A percentile compares a stretch with the other conserved stretches of the same genome.
These are phyloP conservation scores for Sugiyamaella qingdaonensis DNA, from an alignment of 805 yeast species.

Conservation along the genomic window DNA sequence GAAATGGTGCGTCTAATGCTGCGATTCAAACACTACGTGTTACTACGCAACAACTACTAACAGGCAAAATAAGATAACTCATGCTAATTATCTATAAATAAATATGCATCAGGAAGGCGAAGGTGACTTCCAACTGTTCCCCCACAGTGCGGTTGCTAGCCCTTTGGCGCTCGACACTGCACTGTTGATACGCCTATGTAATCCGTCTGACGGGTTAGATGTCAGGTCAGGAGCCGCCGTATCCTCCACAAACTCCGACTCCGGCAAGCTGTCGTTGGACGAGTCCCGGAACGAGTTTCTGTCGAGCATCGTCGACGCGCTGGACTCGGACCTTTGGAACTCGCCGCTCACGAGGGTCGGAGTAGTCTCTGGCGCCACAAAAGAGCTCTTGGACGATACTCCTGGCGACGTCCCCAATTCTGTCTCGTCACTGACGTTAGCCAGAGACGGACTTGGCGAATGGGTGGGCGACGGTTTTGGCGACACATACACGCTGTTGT, in stretches of 20 bases:
- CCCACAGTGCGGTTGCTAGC: conserved; percentile 6
- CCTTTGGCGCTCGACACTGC: conserved; percentile 9
- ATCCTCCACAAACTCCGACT: conserved; percentile 7
- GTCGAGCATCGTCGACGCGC: conserved; percentile 1
- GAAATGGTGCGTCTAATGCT: no score
- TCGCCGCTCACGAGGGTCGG: conserved; percentile 9
- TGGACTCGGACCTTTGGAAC: conserved; percentile 1
- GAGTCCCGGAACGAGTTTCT: not conserved
- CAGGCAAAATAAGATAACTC: no score
- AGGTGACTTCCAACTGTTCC: not conserved
- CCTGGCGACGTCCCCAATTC: not conserved
- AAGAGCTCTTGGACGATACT: not conserved
- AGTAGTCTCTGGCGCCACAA: conserved; percentile 7
- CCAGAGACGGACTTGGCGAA: conserved; percentile 14
- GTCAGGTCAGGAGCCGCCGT: not conserved
- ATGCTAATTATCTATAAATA: not conserved
- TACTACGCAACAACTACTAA: no score
- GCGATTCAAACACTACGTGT: no score
- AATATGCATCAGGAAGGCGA: not conserved
- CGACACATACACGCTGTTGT: conserved; percentile 26
- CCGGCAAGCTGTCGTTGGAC: not conserved
- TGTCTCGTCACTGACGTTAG: not conserved
- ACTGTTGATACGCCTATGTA: conserved; percentile 5
- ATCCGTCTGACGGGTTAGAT: not conserved
- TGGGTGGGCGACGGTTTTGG: conserved; percentile 19